Evolutionary conservation across 306 rosid species (phyloP), one percentile per base, ranked within the genome.

Genomic region (Quercus gilva): DNA sequence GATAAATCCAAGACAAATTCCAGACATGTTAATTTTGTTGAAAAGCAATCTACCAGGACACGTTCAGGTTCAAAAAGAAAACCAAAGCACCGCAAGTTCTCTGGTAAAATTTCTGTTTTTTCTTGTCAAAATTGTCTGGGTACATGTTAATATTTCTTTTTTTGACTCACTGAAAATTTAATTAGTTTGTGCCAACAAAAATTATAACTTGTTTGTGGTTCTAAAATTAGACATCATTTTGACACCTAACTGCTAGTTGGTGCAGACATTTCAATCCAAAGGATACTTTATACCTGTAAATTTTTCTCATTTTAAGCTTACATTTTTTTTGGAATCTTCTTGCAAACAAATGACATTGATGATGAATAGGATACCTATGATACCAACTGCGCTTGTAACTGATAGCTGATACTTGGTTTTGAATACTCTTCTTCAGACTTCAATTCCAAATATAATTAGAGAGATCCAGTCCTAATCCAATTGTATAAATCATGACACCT

Each of bases 61-160:
- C 88, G 71, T 60, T 61, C 88, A 23, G 85, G 81, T 82, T 80
- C 88, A 53, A 95, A 90, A 87, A 95, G 71, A 86, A 95, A 89
- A 86, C 33, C 78, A 73, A 94, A 79, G 77, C 92, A 86, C 41
- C 97, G 72, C 53, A 94, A 89, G 59, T 87, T 81, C 88, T 91
- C 97, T 65, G 97, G 97, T 90, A 83, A 82, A 12, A 52, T 67
- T 33, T 69, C 73, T 79, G 35, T 67, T 80, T 67, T 80, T 83
- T 35, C 71, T 73, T 18, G 51, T 37, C 51, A 49, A 7, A 68
- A 35, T 18, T 21, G 25, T 51, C 13, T 67, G 49, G 72, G 78
- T 71, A 2, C 76, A 51, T 69, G 18, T 80, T 74, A 43, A 55
- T 76, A 37, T 25, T 78, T 77, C 51, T 64, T 55, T 63, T 28